A percentile compares a stretch with the other conserved stretches of the same genome.
Evolutionary conservation across 495 filamentous ascomycete species (phyloP).

Genomic region (Neurospora cerealis): DNA sequence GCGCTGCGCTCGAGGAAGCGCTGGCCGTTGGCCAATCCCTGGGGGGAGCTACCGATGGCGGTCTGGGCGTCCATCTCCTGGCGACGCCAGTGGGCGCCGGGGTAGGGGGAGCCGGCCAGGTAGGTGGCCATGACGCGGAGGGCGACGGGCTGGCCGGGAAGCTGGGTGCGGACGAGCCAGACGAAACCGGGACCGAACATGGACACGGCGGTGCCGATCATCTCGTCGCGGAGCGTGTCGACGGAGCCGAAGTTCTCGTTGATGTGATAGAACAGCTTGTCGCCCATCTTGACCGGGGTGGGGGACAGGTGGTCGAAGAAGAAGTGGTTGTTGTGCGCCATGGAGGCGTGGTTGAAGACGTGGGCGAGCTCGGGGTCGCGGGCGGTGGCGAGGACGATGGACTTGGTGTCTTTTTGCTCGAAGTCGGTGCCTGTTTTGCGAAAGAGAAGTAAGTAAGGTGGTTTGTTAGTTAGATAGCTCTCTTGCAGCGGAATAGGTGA

Average conservation of each 20-base stretch:
- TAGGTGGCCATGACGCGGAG: constrained; percentile 82
- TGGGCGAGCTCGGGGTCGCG: constrained; percentile 65
- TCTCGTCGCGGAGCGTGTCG: constrained; percentile 66
- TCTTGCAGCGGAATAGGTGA: neutral
- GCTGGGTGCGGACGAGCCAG: constrained; percentile 64
- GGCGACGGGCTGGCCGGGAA: constrained; percentile 20
- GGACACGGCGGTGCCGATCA: constrained; percentile 68
- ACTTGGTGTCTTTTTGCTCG: constrained; percentile 46
- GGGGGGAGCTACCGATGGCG: constrained; percentile 19
- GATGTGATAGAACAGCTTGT: constrained; percentile 30
- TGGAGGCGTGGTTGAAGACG: constrained; percentile 90
- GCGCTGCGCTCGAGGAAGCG: constrained; percentile 23
- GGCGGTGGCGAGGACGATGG: constrained; percentile 65
- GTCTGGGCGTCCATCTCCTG: constrained; percentile 80
- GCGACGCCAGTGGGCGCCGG: constrained; percentile 69
- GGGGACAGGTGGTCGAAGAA: constrained; percentile 64
- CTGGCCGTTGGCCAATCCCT: constrained; percentile 27
- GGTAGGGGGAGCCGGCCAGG: constrained; percentile 80
- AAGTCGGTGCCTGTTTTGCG: constrained; percentile 43
- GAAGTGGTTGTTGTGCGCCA: constrained; percentile 94
- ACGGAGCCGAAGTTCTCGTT: constrained; percentile 63
- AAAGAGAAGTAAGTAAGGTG: constrained; percentile 1
- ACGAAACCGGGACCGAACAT: constrained; percentile 98
- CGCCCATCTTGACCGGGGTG: constrained; percentile 24
- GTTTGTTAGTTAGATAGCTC: neutral